Percentiles rank a stretch among this genome's conserved stretches.
Evolutionary conservation across 2,329 filamentous ascomycete genomes (phyloP).

Genomic region (Tolypocladium sp.): DNA sequence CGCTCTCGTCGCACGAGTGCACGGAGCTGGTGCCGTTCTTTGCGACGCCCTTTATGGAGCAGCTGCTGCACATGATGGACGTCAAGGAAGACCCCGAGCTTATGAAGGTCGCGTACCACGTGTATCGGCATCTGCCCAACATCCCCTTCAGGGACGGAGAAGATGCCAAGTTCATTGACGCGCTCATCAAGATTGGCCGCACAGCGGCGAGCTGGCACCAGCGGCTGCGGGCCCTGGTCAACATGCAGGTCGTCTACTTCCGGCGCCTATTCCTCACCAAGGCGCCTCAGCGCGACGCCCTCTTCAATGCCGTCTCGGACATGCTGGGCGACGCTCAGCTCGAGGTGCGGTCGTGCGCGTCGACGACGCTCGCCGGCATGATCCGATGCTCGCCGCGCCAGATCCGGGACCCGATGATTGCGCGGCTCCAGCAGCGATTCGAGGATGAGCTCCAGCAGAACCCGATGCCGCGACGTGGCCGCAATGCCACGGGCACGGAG

Average conservation of each 20-base stretch:
- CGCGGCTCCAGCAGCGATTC: constrained; percentile 69
- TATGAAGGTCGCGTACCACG: constrained; percentile 88
- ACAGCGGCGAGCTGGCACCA: constrained; percentile 89
- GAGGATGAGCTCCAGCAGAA: constrained; percentile 69
- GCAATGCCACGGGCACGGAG: constrained; percentile 52
- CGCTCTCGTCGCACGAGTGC: constrained; percentile 85
- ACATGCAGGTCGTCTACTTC: constrained; percentile 99
- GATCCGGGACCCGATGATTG: constrained; percentile 71
- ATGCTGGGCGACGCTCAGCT: constrained; percentile 91
- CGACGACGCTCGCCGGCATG: constrained; percentile 91
- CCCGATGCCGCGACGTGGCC: constrained; percentile 69
- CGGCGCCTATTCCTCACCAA: constrained; percentile 84
- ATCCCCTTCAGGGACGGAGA: constrained; percentile 85
- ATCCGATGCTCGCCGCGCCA: constrained; percentile 83
- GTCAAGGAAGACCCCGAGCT: constrained; percentile 97
- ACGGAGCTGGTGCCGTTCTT: constrained; percentile 88
- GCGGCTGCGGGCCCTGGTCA: constrained; percentile 85
- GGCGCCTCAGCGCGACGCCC: constrained; percentile 60
- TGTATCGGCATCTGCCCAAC: constrained; percentile 93
- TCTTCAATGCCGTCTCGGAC: constrained; percentile 88
- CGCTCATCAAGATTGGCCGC: constrained; percentile 80
- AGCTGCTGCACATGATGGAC: constrained; percentile 99
- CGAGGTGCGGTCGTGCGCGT: constrained; percentile 89
- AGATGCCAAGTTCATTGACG: constrained; percentile 73
- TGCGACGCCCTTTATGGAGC: constrained; percentile 78